Conservation (phyloP, 73 alveolate genomes). For the Uronychia binucleata region DNA sequence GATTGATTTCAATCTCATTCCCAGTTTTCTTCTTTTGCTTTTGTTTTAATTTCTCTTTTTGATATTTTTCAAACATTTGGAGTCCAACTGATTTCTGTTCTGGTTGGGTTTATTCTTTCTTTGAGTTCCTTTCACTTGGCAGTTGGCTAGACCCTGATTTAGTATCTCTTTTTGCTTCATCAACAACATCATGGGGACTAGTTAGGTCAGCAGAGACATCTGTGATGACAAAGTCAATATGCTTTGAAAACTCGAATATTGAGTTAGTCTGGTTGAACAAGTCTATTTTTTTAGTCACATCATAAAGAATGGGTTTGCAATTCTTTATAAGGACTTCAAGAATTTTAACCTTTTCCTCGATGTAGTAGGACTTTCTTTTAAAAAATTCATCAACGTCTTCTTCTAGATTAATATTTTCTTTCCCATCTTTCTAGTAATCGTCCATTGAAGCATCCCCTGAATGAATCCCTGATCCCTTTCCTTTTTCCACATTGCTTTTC, state of each 20-base stretch:
- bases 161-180: background rate
- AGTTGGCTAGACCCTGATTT: background rate
- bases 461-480: conserved; percentile 3
- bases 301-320: conserved; percentile 53
- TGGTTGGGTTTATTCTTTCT: no score
- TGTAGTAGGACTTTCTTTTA: conserved; percentile 32
- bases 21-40: background rate
- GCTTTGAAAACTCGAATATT: conserved; percentile 11
- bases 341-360: conserved; percentile 40
- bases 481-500: background rate
- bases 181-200: background rate
- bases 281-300: conserved; percentile 7
- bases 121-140: background rate
- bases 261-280: conserved; percentile 46
- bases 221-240: conserved; percentile 4
- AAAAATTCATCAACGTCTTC: background rate
- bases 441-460: background rate
- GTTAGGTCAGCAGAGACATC: background rate
- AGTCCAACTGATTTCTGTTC: no score
- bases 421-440: background rate
- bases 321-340: conserved; percentile 45
- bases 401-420: background rate
- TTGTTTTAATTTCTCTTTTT: background rate
- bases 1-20: conserved; percentile 32
- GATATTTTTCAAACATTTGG: background rate